A percentile compares a stretch with the other conserved stretches of the same genome.
phyloP scores from a whole-genome alignment of 257 asterid genomes.

The Primulina huaijiensis region DNA sequence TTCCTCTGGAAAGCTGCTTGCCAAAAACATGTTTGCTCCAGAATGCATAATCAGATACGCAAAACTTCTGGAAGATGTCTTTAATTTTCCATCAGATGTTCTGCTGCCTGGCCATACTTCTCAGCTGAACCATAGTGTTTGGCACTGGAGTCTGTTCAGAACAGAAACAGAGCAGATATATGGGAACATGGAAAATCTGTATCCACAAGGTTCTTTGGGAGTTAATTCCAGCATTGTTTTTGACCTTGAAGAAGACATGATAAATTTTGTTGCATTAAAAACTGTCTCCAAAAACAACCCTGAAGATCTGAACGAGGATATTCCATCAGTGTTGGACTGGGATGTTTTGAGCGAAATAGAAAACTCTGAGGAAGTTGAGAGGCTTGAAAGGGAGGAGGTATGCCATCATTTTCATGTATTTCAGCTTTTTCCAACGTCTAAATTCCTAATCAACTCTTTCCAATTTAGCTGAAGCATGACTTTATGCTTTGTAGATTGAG shows the following conservation, averaged over 20 bases:
- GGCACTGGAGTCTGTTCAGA: conserved; percentile 78
- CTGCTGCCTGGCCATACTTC: conserved; percentile 63
- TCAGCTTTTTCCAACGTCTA: conserved; percentile 18
- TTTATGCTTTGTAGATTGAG: conserved; percentile 57
- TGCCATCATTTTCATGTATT: conserved; percentile 24
- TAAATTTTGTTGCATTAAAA: conserved; percentile 32
- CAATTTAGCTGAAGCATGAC: conserved; percentile 37
- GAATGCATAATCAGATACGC: conserved; percentile 71
- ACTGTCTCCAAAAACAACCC: conserved; percentile 40
- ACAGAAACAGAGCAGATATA: conserved; percentile 48
- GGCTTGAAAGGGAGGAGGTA: conserved; percentile 88
- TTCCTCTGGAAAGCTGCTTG: conserved; percentile 71
- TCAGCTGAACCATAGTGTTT: conserved; percentile 49
- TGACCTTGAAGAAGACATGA: conserved; percentile 65
- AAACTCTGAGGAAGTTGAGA: conserved; percentile 81
- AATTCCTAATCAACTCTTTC: conserved; percentile 7
- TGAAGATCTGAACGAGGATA: conserved; percentile 42
- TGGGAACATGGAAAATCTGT: conserved; percentile 29
- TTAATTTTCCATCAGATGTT: conserved; percentile 89
- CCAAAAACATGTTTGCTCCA: conserved; percentile 79
- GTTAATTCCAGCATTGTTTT: conserved; percentile 52
- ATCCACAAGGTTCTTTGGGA: conserved; percentile 37
- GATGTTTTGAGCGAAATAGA: conserved; percentile 70
- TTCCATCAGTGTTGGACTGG: conserved; percentile 77
- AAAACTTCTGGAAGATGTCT: conserved; percentile 62